phyloP scores from a whole-genome alignment of 2,329 filamentous ascomycete genomes.

The Phialophora macrospora region DNA sequence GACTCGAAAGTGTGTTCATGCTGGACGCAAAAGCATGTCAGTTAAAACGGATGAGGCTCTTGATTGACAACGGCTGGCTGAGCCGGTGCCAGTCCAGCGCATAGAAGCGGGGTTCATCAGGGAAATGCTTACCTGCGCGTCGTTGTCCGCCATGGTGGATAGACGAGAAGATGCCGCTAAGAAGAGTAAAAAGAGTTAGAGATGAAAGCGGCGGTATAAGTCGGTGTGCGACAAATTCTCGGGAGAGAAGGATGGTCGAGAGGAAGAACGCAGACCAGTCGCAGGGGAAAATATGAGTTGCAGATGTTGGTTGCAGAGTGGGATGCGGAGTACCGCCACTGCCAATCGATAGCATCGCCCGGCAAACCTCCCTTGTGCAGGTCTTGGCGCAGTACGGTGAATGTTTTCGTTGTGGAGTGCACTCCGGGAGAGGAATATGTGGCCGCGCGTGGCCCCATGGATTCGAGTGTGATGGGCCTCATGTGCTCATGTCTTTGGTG shows the following conservation, averaged over 20 bases:
- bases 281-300: conserved; percentile 30
- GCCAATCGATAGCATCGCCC: conserved; percentile 1
- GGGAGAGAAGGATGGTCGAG: conserved; percentile 35
- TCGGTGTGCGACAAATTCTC: conserved; percentile 29
- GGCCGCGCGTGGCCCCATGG: neutral
- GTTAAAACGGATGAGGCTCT: conserved; percentile 37
- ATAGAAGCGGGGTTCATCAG: conserved; percentile 36
- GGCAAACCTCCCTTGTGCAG: neutral
- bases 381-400: neutral
- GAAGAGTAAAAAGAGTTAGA: conserved; percentile 28
- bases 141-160: conserved; percentile 66
- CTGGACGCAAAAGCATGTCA: conserved; percentile 47
- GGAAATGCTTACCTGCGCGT: conserved; percentile 63
- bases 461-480: neutral
- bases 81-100: conserved; percentile 26
- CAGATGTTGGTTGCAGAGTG: conserved; percentile 1
- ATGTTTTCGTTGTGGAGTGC: neutral
- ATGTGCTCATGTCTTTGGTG: neutral
- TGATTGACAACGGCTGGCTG: conserved; percentile 34
- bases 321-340: conserved; percentile 10
- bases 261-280: conserved; percentile 30
- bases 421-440: neutral
- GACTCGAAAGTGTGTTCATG: conserved; percentile 83
- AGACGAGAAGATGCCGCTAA: conserved; percentile 36
- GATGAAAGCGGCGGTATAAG: conserved; percentile 34